Evolutionary conservation across 2,329 filamentous ascomycete species (phyloP), one percentile per base, ranked within the genome.

Genomic region (Dothistroma septosporum): DNA sequence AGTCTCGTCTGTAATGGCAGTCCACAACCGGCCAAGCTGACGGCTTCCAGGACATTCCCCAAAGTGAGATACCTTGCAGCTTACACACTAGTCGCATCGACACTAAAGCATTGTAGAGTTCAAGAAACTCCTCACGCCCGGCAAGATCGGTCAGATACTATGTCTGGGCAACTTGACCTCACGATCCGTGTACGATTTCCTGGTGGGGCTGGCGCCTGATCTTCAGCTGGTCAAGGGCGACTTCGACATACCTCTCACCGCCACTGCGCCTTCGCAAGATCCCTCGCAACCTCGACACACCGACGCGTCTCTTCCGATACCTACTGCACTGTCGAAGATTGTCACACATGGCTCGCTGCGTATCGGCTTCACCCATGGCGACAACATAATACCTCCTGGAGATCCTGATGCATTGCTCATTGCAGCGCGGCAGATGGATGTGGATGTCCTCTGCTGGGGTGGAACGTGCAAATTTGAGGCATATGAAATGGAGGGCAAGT

Each of bases 401-500:
- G 86, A 89, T 73, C 83, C 86, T 24, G 86, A 89, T 72, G 83
- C 82, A 46, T 71, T 89, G 64, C 76, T 89, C 67, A 89, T 89
- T 62, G 85, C 86, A 4, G 86, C 86, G 49, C 79, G 86, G 41
- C 86, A 88, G 74, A 88, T 89, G 85, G 86, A 89, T 69, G 86
- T 88, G 1, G 86, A 89, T 74, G 82, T 89, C 33, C 71, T 89
- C 63, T 78, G 88, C 56, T 89, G 86, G 86, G 87, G 85, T 41
- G 86, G 86, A 14, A 88, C 86, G 5, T 86, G 88, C 75, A 82
- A 84, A 59, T 89, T 89, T 66, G 86, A 89, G 74, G 86, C 86
- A 10, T 89, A 88, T 70, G 86, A 89, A 76, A 80, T 88, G 79
- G 86, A 89, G 72, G 86, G 86, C 44, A 86, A 87, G 69, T 89